Conservation (phyloP, 306 rosid genomes). For the Cicer cuneatum region DNA sequence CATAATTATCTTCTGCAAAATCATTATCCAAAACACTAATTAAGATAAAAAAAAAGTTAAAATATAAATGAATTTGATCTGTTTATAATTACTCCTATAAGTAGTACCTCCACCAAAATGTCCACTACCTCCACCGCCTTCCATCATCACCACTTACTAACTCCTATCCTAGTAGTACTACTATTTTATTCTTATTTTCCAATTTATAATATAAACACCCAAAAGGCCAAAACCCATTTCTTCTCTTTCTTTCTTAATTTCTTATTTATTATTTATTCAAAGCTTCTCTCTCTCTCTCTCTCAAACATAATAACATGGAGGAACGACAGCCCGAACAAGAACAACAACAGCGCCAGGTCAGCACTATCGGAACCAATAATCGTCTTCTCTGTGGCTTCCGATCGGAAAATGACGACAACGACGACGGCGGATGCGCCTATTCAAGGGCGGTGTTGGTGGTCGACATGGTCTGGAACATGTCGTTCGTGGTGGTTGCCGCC, state of each 20-base stretch:
- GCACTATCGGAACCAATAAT: conserved; percentile 23
- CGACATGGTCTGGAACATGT: conserved; percentile 76
- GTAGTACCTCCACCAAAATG: conserved; percentile 49
- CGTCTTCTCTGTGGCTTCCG: conserved; percentile 54
- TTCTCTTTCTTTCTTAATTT: background rate
- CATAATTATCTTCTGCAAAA: too few species aligned
- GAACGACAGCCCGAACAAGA: conserved; percentile 46
- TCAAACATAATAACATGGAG: conserved; percentile 50
- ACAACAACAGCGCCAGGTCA: conserved; percentile 43
- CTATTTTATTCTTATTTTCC: too few species aligned
- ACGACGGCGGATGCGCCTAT: conserved; percentile 43
- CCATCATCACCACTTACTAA: conserved; percentile 3
- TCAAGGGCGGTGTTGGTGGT: conserved; percentile 65
- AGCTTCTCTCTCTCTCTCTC: background rate
- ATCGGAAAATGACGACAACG: conserved; percentile 45
- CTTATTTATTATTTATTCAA: background rate
- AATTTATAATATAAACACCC: background rate
- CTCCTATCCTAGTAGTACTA: background rate
- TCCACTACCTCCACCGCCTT: conserved; percentile 8
- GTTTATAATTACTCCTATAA: background rate
- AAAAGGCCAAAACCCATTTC: background rate
- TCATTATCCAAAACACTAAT: too few species aligned
- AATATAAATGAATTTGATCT: too few species aligned
- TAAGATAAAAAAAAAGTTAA: too few species aligned
- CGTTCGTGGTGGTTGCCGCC: conserved; percentile 67